Percentiles rank a stretch among this genome's conserved stretches.
Conservation (phyloP, 257 asterid genomes). For the Solanum rostratum region DNA sequence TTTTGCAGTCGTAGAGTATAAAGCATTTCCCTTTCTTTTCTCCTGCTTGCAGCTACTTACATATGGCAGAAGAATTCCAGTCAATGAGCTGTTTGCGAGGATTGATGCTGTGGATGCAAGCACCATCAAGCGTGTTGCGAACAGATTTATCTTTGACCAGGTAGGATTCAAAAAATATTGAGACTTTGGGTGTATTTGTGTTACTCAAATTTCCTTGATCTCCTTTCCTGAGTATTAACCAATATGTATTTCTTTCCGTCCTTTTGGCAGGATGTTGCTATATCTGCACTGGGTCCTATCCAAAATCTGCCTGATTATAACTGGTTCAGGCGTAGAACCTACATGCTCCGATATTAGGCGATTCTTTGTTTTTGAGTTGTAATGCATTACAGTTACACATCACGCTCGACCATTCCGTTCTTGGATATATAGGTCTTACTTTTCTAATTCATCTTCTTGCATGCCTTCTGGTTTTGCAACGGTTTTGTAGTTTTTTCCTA, state of each 20-base stretch:
- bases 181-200: neutral
- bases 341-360: slow-evolving; percentile 90
- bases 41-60: slow-evolving; percentile 67
- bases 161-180: slow-evolving; percentile 17
- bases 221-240: neutral
- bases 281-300: slow-evolving; percentile 73
- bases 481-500: neutral
- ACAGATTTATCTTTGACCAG: slow-evolving; percentile 67
- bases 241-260: neutral
- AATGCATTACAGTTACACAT: neutral
- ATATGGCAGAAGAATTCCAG: slow-evolving; percentile 92
- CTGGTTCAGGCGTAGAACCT: slow-evolving; percentile 99
- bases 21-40: neutral
- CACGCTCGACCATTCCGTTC: neutral
- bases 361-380: neutral
- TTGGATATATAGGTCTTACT: neutral
- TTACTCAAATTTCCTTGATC: neutral
- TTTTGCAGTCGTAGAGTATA: neutral
- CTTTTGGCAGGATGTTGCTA: slow-evolving; percentile 61
- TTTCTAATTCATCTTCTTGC: neutral
- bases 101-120: slow-evolving; percentile 80
- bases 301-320: slow-evolving; percentile 88
- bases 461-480: neutral
- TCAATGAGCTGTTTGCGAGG: slow-evolving; percentile 85
- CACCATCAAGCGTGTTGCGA: slow-evolving; percentile 89